phyloP scores from a whole-genome alignment of 345 rosid genomes.

The Eutrema yunnanense region DNA sequence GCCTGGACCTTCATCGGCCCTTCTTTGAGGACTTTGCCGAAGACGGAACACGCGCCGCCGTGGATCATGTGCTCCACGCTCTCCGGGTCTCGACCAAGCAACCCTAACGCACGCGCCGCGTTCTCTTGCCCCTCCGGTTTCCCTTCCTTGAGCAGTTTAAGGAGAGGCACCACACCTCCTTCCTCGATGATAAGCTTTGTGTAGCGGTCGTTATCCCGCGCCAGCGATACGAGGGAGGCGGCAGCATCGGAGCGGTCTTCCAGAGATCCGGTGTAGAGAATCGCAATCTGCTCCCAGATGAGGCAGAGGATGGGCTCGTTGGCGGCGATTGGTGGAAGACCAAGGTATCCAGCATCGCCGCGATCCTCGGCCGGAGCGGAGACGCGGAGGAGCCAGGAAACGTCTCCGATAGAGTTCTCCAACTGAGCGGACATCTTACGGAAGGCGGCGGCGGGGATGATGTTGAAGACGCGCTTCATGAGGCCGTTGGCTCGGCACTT shows the following conservation, averaged over 20 bases:
- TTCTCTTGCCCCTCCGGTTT: conserved; percentile 71
- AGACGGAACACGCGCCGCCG: conserved; percentile 70
- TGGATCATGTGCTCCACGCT: conserved; percentile 73
- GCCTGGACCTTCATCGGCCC: conserved; percentile 91
- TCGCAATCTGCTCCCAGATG: conserved; percentile 96
- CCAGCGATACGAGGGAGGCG: conserved; percentile 74
- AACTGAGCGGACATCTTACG: conserved; percentile 64
- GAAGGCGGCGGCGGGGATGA: conserved; percentile 67
- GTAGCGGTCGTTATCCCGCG: conserved; percentile 82
- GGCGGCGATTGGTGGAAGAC: conserved; percentile 93
- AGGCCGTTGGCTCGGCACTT: conserved; percentile 66
- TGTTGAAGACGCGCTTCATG: conserved; percentile 69
- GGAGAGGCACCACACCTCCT: conserved; percentile 73
- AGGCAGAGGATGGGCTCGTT: conserved; percentile 89
- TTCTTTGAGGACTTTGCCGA: conserved; percentile 80
- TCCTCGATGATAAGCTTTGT: conserved; percentile 89
- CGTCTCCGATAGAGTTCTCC: conserved; percentile 79
- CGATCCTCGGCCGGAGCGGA: conserved; percentile 76
- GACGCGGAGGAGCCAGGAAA: conserved; percentile 89
- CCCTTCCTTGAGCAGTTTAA: conserved; percentile 82
- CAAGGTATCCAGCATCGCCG: conserved; percentile 57
- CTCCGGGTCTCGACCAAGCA: conserved; percentile 75
- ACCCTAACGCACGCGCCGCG: conserved; percentile 78
- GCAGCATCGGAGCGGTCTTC: conserved; percentile 84
- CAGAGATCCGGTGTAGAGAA: conserved; percentile 58